Conservation (phyloP, 176 grass and related monocot genomes). For the Carex cristatella region DNA sequence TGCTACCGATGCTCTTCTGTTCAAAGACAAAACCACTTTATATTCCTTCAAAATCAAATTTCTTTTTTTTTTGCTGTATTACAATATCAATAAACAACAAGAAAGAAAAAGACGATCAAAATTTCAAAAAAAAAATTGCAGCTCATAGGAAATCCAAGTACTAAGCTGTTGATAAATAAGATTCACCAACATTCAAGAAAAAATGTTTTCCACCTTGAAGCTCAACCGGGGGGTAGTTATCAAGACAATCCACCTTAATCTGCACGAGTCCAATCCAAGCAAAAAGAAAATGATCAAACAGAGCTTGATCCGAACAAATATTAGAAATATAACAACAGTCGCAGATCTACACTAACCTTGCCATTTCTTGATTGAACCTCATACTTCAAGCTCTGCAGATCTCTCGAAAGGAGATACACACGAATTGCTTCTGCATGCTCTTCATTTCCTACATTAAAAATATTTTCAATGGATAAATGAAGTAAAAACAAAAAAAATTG, state of each 20-base stretch:
- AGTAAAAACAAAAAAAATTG: background rate
- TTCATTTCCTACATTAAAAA: constrained; percentile 48
- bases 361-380: constrained; percentile 73
- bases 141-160: constrained; percentile 10
- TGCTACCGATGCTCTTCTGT: background rate
- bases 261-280: constrained; percentile 20
- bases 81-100: background rate
- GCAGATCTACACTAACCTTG: constrained; percentile 36
- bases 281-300: background rate
- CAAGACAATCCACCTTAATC: constrained; percentile 59
- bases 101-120: background rate
- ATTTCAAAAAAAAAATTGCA: constrained; percentile 6
- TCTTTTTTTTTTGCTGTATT: background rate
- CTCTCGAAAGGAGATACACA: constrained; percentile 63
- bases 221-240: constrained; percentile 49
- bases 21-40: constrained; percentile 6
- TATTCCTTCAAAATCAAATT: background rate
- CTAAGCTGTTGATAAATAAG: constrained; percentile 38
- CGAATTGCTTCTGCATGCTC: constrained; percentile 50
- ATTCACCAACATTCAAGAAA: constrained; percentile 69
- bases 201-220: constrained; percentile 61
- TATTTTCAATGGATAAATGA: constrained; percentile 1
- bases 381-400: constrained; percentile 56
- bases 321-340: background rate
- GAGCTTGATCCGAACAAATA: background rate